These are phyloP conservation scores for Lobosporangium transversale DNA, from an alignment of 192 early-diverging fungal species.

Conservation along the genomic window DNA sequence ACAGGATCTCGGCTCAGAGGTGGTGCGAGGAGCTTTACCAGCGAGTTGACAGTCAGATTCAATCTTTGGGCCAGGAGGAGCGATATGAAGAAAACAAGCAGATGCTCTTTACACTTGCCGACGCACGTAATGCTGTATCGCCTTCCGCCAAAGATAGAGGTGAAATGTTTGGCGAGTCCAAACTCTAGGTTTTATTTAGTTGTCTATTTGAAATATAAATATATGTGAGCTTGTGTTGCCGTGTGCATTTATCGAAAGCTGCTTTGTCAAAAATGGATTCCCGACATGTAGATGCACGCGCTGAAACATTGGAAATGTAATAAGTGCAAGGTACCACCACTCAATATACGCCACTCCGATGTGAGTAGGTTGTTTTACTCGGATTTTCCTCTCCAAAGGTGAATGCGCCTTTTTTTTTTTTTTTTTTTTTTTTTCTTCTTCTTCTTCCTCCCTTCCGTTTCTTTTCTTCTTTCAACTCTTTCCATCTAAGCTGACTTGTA, in stretches of 20 bases:
- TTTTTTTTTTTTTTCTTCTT: not conserved
- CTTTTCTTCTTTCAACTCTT: constrained; percentile 1
- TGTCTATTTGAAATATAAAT: not conserved
- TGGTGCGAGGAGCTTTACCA: constrained; percentile 46
- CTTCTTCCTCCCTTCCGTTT: constrained; percentile 3
- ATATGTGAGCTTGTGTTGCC: not conserved
- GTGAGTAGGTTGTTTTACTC: too few species aligned
- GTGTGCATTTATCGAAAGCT: too few species aligned
- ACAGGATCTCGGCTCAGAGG: constrained; percentile 40
- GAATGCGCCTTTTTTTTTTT: not conserved
- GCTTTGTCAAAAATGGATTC: not conserved
- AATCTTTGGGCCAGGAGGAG: constrained; percentile 29
- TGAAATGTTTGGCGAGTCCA: constrained; percentile 31
- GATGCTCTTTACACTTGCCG: constrained; percentile 41
- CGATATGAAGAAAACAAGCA: constrained; percentile 36
- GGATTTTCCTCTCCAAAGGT: too few species aligned
- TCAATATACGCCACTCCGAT: not conserved
- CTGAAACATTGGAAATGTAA: not conserved
- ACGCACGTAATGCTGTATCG: constrained; percentile 16
- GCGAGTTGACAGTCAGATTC: constrained; percentile 45
- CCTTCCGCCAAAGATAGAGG: not conserved
- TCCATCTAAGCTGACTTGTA: not conserved
- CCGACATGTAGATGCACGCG: not conserved
- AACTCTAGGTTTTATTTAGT: constrained; percentile 9
- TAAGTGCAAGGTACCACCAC: too few species aligned